Evolutionary conservation across 2,329 filamentous ascomycete genomes (phyloP).

Genomic region (Dothidotthia symphoricarpi): DNA sequence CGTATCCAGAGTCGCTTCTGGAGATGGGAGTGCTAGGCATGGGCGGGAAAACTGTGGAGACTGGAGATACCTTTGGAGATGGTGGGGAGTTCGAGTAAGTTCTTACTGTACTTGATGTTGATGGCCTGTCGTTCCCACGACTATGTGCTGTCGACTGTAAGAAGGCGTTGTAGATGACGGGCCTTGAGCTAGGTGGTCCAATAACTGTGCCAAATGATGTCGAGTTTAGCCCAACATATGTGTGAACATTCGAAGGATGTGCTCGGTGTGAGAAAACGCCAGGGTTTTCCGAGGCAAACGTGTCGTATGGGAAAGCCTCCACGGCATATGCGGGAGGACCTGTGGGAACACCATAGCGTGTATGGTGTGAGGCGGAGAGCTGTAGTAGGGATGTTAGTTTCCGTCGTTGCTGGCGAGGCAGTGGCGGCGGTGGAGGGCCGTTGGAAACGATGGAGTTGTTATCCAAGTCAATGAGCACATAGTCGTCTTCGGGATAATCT

Average conservation of each 20-base stretch:
- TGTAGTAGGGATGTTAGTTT: conserved; percentile 89
- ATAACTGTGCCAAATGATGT: conserved; percentile 75
- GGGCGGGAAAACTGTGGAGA: conserved; percentile 74
- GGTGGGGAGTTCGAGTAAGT: conserved; percentile 51
- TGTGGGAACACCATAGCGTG: conserved; percentile 79
- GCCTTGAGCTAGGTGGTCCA: conserved; percentile 50
- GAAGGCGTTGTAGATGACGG: conserved; percentile 89
- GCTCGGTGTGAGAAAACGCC: conserved; percentile 74
- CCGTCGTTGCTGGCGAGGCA: conserved; percentile 84
- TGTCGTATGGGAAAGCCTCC: conserved; percentile 87
- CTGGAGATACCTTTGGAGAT: conserved; percentile 66
- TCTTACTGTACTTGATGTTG: conserved; percentile 43
- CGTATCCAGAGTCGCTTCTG: conserved; percentile 87
- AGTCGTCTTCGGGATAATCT: conserved; percentile 89
- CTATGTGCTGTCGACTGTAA: conserved; percentile 69
- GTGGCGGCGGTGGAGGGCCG: conserved; percentile 66
- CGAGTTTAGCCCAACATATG: conserved; percentile 86
- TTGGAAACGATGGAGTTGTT: conserved; percentile 87
- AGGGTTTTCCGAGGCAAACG: conserved; percentile 83
- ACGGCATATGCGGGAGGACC: conserved; percentile 90
- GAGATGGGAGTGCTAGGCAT: conserved; percentile 77
- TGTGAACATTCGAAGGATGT: conserved; percentile 70
- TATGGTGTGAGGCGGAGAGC: conserved; percentile 83
- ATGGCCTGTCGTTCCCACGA: conserved; percentile 66
- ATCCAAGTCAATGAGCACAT: conserved; percentile 91